These are phyloP conservation scores for Trametes elegans DNA, from an alignment of 768 basidiomycete species.

Conservation along the genomic window DNA sequence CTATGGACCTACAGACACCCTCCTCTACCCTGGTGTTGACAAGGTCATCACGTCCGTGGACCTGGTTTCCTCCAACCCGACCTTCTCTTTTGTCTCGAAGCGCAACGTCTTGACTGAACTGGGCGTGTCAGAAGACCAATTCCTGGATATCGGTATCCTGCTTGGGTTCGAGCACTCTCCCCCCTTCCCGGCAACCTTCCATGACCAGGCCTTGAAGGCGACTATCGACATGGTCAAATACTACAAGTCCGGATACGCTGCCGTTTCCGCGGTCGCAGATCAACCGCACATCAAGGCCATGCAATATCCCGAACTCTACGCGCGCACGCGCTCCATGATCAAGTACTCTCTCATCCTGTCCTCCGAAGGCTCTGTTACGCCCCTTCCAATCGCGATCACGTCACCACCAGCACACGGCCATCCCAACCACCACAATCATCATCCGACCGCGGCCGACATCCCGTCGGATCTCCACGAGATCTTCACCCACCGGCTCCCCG, in stretches of 20 bases:
- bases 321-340: constrained; percentile 87
- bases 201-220: constrained; percentile 79
- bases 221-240: constrained; percentile 91
- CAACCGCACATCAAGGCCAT: constrained; percentile 80
- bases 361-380: constrained; percentile 79
- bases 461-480: constrained; percentile 91
- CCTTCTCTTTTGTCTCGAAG: constrained; percentile 87
- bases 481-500: constrained; percentile 91
- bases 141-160: constrained; percentile 90
- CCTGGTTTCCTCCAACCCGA: constrained; percentile 60
- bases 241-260: constrained; percentile 85
- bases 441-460: constrained; percentile 83
- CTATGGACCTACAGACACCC: constrained; percentile 85
- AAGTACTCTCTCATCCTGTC: constrained; percentile 89
- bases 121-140: constrained; percentile 79
- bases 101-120: constrained; percentile 64
- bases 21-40: constrained; percentile 86
- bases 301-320: constrained; percentile 82
- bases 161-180: constrained; percentile 84
- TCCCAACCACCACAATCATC: constrained; percentile 56
- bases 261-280: constrained; percentile 73
- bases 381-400: constrained; percentile 70
- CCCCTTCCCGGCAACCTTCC: constrained; percentile 78
- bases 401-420: constrained; percentile 43
- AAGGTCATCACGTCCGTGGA: constrained; percentile 89